Evolutionary conservation across 345 rosid genomes (phyloP).

Genomic region (Salix arbutifolia): DNA sequence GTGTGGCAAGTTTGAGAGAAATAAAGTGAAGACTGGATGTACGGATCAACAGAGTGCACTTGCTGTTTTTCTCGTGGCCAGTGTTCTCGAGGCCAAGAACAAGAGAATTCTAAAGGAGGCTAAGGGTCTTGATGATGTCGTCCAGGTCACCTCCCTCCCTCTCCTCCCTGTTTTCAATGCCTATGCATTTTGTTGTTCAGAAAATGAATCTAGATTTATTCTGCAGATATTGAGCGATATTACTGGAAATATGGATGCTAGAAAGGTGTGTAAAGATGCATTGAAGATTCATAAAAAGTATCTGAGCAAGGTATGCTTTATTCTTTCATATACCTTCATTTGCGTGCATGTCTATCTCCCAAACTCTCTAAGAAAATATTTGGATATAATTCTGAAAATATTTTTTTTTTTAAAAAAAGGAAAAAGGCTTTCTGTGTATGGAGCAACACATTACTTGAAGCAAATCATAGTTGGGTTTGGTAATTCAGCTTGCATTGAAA

Average conservation of each 20-base stretch:
- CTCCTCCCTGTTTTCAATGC: neutral
- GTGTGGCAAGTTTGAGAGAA: conserved; percentile 79
- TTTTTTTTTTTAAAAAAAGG: no score
- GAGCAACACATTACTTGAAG: neutral
- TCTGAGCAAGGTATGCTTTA: conserved; percentile 51
- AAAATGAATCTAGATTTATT: neutral
- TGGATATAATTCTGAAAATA: no score
- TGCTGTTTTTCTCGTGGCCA: conserved; percentile 79
- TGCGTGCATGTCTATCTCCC: no score
- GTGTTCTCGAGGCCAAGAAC: conserved; percentile 83
- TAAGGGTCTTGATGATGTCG: conserved; percentile 84
- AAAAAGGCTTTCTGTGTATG: no score
- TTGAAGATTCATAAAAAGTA: conserved; percentile 80
- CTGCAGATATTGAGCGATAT: conserved; percentile 71
- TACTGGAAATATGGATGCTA: conserved; percentile 74
- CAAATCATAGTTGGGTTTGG: neutral
- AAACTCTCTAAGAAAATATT: no score
- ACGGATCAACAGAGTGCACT: conserved; percentile 51
- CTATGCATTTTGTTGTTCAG: neutral
- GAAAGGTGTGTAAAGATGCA: conserved; percentile 71
- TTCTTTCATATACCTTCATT: neutral
- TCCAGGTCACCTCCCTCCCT: conserved; percentile 44
- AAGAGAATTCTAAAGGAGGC: conserved; percentile 82
- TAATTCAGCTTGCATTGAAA: neutral
- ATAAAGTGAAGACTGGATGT: conserved; percentile 47